Evolutionary conservation across 2,329 filamentous ascomycete species (phyloP).

Genomic region (Ophiostoma triangulosporum): DNA sequence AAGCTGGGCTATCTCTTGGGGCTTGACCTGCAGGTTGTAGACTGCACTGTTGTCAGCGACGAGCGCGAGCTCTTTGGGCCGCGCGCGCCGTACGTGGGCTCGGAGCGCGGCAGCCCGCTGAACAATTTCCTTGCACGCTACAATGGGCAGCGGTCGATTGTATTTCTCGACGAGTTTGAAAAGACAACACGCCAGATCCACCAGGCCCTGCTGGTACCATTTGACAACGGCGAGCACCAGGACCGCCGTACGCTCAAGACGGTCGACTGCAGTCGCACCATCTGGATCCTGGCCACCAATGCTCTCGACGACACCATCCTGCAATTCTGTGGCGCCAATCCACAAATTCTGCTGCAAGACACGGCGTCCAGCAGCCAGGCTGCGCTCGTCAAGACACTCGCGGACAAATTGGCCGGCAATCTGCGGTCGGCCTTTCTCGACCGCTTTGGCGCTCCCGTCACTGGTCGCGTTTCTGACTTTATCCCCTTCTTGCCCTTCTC

Average conservation of each 20-base stretch:
- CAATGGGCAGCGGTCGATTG: neutral
- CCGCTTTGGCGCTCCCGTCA: conserved; percentile 8
- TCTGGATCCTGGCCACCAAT: conserved; percentile 11
- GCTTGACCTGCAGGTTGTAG: conserved; percentile 7
- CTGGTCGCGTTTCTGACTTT: conserved; percentile 9
- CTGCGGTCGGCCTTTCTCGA: conserved; percentile 2
- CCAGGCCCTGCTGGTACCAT: conserved; percentile 7
- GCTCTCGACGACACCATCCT: conserved; percentile 8
- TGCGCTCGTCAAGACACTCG: neutral
- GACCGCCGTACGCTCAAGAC: conserved; percentile 3
- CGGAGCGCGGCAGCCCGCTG: conserved; percentile 6
- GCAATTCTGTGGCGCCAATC: conserved; percentile 6
- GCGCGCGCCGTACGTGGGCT: conserved; percentile 6
- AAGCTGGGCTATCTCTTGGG: conserved; percentile 6
- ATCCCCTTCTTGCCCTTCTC: conserved; percentile 11
- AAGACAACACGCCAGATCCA: conserved; percentile 7
- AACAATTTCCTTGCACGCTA: conserved; percentile 8
- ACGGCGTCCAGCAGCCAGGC: neutral
- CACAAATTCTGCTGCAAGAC: neutral
- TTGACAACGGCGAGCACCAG: conserved; percentile 10
- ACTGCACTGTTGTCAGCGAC: conserved; percentile 8
- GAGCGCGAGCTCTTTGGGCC: conserved; percentile 10
- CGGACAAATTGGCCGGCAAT: neutral
- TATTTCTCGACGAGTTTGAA: conserved; percentile 9
- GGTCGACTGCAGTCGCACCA: conserved; percentile 8